These are phyloP conservation scores for Fusarium agapanthi DNA, from an alignment of 2,329 filamentous ascomycete genomes.

Conservation along the genomic window DNA sequence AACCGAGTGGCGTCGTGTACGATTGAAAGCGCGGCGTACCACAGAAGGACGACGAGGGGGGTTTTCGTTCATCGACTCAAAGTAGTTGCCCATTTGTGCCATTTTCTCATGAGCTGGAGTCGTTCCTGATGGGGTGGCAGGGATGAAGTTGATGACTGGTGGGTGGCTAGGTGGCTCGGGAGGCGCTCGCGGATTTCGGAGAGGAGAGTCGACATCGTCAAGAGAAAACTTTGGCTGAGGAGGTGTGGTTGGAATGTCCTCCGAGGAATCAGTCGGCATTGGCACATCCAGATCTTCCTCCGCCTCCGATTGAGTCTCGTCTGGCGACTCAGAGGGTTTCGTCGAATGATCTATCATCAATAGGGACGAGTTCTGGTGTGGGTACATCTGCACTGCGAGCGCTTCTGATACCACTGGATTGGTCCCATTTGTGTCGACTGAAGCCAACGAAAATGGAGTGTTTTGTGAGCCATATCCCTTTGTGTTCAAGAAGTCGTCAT, in stretches of 20 bases:
- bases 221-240: slow-evolving; percentile 59
- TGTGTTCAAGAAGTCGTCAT: slow-evolving; percentile 63
- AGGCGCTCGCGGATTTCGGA: slow-evolving; percentile 69
- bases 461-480: slow-evolving; percentile 64
- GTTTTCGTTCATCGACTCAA: slow-evolving; percentile 57
- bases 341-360: slow-evolving; percentile 66
- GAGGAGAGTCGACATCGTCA: slow-evolving; percentile 67
- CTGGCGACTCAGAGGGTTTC: slow-evolving; percentile 58
- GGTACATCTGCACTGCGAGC: slow-evolving; percentile 67
- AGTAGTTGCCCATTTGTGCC: slow-evolving; percentile 62
- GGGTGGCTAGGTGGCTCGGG: slow-evolving; percentile 59
- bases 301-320: slow-evolving; percentile 43
- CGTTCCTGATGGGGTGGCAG: slow-evolving; percentile 68
- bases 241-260: slow-evolving; percentile 58
- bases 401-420: slow-evolving; percentile 71
- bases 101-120: slow-evolving; percentile 64
- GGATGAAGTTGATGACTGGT: slow-evolving; percentile 65
- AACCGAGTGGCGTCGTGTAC: slow-evolving; percentile 55
- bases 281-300: slow-evolving; percentile 32
- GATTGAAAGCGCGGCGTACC: slow-evolving; percentile 62
- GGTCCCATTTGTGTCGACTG: slow-evolving; percentile 69
- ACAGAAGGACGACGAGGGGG: slow-evolving; percentile 59
- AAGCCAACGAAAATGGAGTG: slow-evolving; percentile 70
- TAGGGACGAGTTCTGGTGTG: slow-evolving; percentile 71
- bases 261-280: slow-evolving; percentile 51